A percentile compares a stretch with the other conserved stretches of the same genome.
phyloP scores from a whole-genome alignment of 1,284 basidiomycete species.

The Apiotrichum domesticum region DNA sequence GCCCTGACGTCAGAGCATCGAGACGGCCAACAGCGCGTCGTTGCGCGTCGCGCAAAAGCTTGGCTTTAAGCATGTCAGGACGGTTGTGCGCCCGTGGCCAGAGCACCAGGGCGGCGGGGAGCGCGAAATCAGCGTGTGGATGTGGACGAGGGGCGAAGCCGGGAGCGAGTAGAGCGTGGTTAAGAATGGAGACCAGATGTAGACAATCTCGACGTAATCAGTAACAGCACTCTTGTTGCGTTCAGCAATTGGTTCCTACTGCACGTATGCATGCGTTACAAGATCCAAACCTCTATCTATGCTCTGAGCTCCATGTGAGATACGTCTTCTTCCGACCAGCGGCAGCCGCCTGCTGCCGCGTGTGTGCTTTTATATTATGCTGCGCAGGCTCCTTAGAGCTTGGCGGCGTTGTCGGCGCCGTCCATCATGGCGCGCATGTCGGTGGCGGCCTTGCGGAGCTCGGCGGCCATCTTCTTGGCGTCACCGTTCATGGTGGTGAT shows the following conservation, averaged over 20 bases:
- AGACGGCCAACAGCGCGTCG: background rate
- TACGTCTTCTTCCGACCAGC: too few relatives aligned
- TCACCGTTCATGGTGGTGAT: constrained; percentile 74
- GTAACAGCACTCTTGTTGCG: too few relatives aligned
- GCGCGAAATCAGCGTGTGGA: background rate
- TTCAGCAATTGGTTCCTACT: background rate
- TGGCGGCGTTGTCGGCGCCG: constrained; percentile 49
- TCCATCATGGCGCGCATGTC: constrained; percentile 72
- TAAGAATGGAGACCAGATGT: too few relatives aligned
- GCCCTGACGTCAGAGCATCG: background rate
- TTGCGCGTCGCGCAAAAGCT: background rate
- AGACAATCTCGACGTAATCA: too few relatives aligned
- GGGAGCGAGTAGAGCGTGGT: too few relatives aligned
- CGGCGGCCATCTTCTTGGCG: constrained; percentile 59
- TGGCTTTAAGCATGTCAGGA: background rate
- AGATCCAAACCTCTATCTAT: background rate
- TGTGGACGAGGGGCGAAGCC: background rate
- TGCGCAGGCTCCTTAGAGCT: constrained; percentile 14
- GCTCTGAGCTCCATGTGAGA: background rate
- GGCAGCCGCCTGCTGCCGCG: too few relatives aligned
- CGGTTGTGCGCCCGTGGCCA: background rate
- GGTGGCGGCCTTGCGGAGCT: constrained; percentile 69
- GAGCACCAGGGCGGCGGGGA: background rate
- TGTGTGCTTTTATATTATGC: background rate
- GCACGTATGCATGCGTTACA: background rate